Percentiles rank a stretch among this genome's conserved stretches.
Evolutionary conservation across 345 rosid species (phyloP).

Genomic region (Salix koriyanagi): DNA sequence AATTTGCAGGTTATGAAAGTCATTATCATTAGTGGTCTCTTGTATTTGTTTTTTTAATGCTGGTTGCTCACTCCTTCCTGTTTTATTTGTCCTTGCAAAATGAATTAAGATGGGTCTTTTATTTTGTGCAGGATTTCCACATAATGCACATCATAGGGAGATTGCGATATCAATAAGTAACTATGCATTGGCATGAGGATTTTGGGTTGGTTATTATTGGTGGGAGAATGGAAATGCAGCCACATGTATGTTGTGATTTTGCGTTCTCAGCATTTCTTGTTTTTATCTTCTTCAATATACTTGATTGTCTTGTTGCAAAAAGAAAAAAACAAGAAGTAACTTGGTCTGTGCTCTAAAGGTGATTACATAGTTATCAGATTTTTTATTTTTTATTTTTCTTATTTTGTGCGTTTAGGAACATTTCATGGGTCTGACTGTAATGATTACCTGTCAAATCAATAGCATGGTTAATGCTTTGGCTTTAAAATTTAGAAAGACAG

Average conservation of each 20-base stretch:
- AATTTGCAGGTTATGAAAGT: slow-evolving; percentile 64
- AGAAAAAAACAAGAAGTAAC: neutral
- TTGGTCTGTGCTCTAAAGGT: neutral
- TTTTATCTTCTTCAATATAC: neutral
- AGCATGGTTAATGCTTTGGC: neutral
- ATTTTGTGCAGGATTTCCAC: slow-evolving; percentile 70
- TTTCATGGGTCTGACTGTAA: neutral
- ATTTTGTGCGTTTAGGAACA: neutral
- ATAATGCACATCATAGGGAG: slow-evolving; percentile 86
- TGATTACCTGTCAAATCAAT: neutral
- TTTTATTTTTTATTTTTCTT: neutral
- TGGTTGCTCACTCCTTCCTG: neutral
- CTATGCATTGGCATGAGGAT: slow-evolving; percentile 87
- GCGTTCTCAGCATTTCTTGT: neutral
- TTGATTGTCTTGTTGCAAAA: neutral
- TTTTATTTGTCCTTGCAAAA: neutral
- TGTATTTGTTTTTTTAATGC: neutral
- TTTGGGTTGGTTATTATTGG: slow-evolving; percentile 80
- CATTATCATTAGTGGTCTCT: neutral
- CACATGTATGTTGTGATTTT: slow-evolving; percentile 56
- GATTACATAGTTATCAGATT: neutral
- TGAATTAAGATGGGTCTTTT: neutral
- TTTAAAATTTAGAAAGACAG: neutral
- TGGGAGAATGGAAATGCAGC: slow-evolving; percentile 93
- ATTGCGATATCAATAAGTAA: slow-evolving; percentile 51